Evolutionary conservation across 306 rosid genomes (phyloP).

Genomic region (Nissolia schottii): DNA sequence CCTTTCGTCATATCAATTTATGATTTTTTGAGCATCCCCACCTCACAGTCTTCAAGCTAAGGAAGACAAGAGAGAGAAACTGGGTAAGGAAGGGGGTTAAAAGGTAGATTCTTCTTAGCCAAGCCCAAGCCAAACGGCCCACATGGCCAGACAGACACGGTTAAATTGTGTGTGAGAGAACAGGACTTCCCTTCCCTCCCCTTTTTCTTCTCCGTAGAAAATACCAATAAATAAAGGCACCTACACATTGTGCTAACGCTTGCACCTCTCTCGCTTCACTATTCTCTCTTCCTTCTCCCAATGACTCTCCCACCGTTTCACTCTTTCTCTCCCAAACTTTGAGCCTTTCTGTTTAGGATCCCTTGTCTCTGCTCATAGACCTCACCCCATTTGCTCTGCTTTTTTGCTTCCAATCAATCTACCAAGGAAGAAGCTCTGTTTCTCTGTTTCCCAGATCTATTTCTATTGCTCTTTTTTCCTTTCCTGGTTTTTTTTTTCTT

Average conservation of each 20-base stretch:
- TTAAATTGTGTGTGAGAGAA: no score
- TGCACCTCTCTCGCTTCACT: not conserved
- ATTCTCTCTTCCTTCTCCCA: not conserved
- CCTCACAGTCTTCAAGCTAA: conserved; percentile 27
- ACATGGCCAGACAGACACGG: conserved; percentile 17
- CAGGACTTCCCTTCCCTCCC: no score
- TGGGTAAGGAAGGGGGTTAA: no score
- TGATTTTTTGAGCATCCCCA: conserved; percentile 21
- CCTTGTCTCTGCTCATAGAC: conserved; percentile 43
- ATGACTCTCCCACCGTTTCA: conserved; percentile 25
- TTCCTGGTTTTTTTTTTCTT: not conserved
- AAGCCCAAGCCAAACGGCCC: conserved; percentile 5
- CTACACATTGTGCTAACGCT: conserved; percentile 28
- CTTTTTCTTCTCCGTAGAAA: not conserved
- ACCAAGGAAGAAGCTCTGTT: not conserved
- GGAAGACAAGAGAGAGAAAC: not conserved
- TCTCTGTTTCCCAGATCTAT: conserved; percentile 50
- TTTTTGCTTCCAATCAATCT: conserved; percentile 22
- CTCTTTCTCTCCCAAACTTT: conserved; percentile 23
- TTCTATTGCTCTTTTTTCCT: not conserved
- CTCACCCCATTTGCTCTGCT: conserved; percentile 19
- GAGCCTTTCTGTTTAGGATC: conserved; percentile 25
- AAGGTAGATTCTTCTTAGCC: conserved; percentile 17
- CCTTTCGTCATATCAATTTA: conserved; percentile 4
- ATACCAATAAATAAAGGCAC: conserved; percentile 45